These are phyloP conservation scores for Tremella fuciformis DNA, from an alignment of 768 basidiomycete genomes.

Conservation along the genomic window DNA sequence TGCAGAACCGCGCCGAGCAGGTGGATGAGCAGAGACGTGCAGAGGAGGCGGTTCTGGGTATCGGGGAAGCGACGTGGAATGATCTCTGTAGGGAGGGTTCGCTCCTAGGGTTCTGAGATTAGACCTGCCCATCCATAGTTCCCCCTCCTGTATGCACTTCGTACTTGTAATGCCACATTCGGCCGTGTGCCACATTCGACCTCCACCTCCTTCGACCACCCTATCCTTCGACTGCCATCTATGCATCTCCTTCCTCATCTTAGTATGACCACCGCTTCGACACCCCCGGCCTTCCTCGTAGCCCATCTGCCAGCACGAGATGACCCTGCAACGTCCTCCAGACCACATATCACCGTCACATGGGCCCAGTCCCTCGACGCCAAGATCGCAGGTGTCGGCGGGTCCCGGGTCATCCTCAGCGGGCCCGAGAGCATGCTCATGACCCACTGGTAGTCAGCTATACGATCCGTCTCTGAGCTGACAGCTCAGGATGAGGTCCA, in stretches of 20 bases:
- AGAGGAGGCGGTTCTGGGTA: no score
- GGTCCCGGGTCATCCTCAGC: constrained; percentile 75
- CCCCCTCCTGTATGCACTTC: no score
- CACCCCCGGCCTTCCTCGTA: not conserved
- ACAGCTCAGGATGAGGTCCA: constrained; percentile 72
- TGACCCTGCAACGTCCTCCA: constrained; percentile 7
- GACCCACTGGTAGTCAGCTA: constrained; percentile 75
- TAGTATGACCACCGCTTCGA: no score
- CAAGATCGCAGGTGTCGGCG: constrained; percentile 73
- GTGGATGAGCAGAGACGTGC: no score
- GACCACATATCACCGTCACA: constrained; percentile 53
- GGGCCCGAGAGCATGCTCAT: constrained; percentile 83
- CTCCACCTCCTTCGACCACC: no score
- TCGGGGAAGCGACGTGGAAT: not conserved
- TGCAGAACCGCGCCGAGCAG: no score
- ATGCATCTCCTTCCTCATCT: no score
- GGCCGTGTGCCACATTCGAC: no score
- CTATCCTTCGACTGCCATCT: no score
- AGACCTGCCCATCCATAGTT: no score
- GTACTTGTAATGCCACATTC: no score
- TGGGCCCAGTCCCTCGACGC: constrained; percentile 62
- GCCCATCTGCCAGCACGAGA: constrained; percentile 7
- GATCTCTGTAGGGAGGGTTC: not conserved
- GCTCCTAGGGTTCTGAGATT: not conserved
- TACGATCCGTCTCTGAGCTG: constrained; percentile 1